A percentile compares a stretch with the other conserved stretches of the same genome.
Evolutionary conservation across 2,329 filamentous ascomycete species (phyloP).

Genomic region (Metarhizium brunneum): DNA sequence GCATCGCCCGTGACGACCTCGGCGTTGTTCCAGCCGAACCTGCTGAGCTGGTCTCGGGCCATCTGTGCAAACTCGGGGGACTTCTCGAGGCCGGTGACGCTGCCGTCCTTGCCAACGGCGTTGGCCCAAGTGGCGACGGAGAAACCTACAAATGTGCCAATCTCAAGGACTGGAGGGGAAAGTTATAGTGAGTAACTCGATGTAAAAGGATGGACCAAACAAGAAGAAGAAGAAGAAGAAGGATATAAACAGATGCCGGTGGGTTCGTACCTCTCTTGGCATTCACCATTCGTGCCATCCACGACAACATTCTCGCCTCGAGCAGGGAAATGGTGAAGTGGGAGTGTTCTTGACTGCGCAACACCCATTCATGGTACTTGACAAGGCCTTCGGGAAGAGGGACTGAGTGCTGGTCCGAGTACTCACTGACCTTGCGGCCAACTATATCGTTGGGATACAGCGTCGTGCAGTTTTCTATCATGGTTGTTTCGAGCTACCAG

Average conservation of each 20-base stretch:
- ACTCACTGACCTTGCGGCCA: constrained; percentile 6
- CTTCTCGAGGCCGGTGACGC: constrained; percentile 2
- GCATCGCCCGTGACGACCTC: not conserved
- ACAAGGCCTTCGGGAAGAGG: not conserved
- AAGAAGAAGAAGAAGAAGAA: too few relatives aligned
- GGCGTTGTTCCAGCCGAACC: not conserved
- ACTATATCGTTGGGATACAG: constrained; percentile 8
- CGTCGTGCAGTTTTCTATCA: constrained; percentile 5
- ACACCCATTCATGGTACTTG: constrained; percentile 5
- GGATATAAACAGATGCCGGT: not conserved
- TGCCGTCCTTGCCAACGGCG: constrained; percentile 1
- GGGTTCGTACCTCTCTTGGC: constrained; percentile 4
- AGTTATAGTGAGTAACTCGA: not conserved
- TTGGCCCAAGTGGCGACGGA: constrained; percentile 3
- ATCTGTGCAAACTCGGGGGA: constrained; percentile 2
- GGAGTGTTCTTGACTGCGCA: constrained; percentile 3
- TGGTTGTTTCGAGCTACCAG: not conserved
- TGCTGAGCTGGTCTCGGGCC: not conserved
- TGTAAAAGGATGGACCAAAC: too few relatives aligned
- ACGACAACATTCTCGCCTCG: constrained; percentile 6
- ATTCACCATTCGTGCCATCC: constrained; percentile 1
- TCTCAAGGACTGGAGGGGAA: constrained; percentile 1
- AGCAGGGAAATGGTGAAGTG: constrained; percentile 7
- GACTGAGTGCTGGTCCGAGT: constrained; percentile 5
- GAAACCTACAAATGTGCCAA: constrained; percentile 4